Evolutionary conservation across 768 basidiomycete species (phyloP), one percentile per base, ranked within the genome.

Genomic region (Lactifluus volemus): DNA sequence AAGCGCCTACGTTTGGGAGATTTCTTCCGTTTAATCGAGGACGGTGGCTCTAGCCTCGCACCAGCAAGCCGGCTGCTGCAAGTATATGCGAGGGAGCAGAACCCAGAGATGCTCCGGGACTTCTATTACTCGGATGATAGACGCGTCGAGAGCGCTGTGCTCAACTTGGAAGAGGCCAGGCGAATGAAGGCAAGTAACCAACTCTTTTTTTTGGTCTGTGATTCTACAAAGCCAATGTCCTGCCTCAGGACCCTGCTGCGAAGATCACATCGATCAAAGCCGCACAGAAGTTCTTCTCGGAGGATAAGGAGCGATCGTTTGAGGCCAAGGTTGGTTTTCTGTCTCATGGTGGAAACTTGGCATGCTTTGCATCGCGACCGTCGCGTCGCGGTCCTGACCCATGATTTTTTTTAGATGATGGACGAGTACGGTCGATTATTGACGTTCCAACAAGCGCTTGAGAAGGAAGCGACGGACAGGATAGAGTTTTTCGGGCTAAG

Each of bases 41-140:
- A 95, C 53, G 90, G 92, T 12, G 92, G 93, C 3, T 78, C 84
- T 39, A 73, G 76, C 47, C 80, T 96, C 8, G 81, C 79, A 3
- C 84, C 82, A n/a, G 92, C 92, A 0, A 84, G 84, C 65, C 84
- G 79, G 61, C 74, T 97, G 4, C 78, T 96, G 49, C 89, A 96
- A 70, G 91, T 95, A 0, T 96, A 95, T 70, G 92, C 91, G 0
- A 77, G 89, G 42, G 90, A 94, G 70, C 92, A 92, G 68, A 89
- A 96, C 70, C 78, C 89, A 53, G 91, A 92, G 64, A 88, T 98
- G 84, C 76, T 98, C 7, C 79, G 93, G 15, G 94, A 99, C 70
- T 98, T 95, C 73, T 98, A 94, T 72, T 99, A 96, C 69, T 96
- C 96, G 39, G 97, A 99, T 68, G 97, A 98, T 73, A 79, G 97